phyloP scores from a whole-genome alignment of 495 filamentous ascomycete species.

The Pyrenula aspistea region DNA sequence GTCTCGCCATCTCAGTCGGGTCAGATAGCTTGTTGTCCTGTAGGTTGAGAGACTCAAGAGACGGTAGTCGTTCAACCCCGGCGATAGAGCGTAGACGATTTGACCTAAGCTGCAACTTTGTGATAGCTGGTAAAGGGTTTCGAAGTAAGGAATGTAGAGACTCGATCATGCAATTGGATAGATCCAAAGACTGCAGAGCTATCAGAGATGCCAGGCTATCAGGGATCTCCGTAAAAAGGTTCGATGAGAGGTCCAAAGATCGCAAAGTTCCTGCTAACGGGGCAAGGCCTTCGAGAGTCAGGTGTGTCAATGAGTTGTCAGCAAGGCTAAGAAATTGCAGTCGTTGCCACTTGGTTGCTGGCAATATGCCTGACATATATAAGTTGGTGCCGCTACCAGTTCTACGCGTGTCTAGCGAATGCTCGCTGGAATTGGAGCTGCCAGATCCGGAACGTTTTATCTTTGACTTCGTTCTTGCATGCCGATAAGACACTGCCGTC shows the following conservation, averaged over 20 bases:
- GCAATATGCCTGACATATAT: constrained; percentile 45
- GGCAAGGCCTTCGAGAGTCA: constrained; percentile 58
- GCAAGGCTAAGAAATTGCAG: constrained; percentile 81
- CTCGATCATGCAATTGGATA: constrained; percentile 95
- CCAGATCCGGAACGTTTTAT: constrained; percentile 78
- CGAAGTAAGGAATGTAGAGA: constrained; percentile 78
- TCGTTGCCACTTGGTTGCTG: constrained; percentile 86
- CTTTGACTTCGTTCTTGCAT: constrained; percentile 47
- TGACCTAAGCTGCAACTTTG: constrained; percentile 77
- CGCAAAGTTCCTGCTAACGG: constrained; percentile 78
- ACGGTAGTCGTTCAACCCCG: constrained; percentile 78
- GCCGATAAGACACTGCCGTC: constrained; percentile 39
- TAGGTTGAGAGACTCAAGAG: constrained; percentile 80
- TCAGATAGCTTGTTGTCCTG: constrained; percentile 86
- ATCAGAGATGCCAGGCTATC: constrained; percentile 76
- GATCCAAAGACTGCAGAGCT: constrained; percentile 74
- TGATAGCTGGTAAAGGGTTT: constrained; percentile 86
- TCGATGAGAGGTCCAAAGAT: constrained; percentile 83
- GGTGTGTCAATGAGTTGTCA: constrained; percentile 76
- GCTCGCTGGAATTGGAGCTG: constrained; percentile 78
- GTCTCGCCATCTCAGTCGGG: constrained; percentile 76
- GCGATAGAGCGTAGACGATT: constrained; percentile 84
- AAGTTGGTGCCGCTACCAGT: constrained; percentile 66
- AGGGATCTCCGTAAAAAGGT: constrained; percentile 82
- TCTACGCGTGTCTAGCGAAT: constrained; percentile 53